Evolutionary conservation across 257 asterid species (phyloP).

Genomic region (Craterostigma plantagineum): DNA sequence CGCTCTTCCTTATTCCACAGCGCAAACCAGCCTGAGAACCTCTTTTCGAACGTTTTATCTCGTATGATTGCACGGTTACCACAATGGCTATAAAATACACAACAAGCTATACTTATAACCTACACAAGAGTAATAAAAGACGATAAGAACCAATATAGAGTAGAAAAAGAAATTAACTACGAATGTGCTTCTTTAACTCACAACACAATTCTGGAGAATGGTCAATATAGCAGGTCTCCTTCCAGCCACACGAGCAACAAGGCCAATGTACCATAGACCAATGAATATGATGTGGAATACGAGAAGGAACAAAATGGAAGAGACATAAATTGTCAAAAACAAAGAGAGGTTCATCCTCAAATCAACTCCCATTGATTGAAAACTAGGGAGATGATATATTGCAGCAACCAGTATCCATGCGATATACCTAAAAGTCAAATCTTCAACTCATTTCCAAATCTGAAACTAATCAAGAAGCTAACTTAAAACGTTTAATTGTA

Average conservation of each 20-base stretch:
- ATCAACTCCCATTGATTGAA: slow-evolving; percentile 98
- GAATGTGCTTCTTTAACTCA: slow-evolving; percentile 29
- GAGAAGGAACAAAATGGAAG: slow-evolving; percentile 83
- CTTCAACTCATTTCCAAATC: slow-evolving; percentile 6
- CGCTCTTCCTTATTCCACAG: slow-evolving; percentile 72
- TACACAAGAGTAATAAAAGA: slow-evolving; percentile 32
- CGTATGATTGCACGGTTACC: slow-evolving; percentile 78
- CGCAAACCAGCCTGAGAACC: slow-evolving; percentile 54
- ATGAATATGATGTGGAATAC: slow-evolving; percentile 77
- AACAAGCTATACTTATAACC: slow-evolving; percentile 99
- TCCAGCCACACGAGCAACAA: slow-evolving; percentile 95
- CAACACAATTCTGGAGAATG: slow-evolving; percentile 85
- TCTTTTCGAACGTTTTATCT: slow-evolving; percentile 49
- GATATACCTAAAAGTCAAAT: slow-evolving; percentile 51
- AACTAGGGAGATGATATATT: slow-evolving; percentile 94
- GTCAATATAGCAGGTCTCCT: slow-evolving; percentile 77
- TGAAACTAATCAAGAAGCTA: slow-evolving; percentile 1
- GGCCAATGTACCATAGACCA: slow-evolving; percentile 91
- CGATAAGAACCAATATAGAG: slow-evolving; percentile 22
- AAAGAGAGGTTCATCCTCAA: slow-evolving; percentile 89
- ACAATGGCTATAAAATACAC: slow-evolving; percentile 99
- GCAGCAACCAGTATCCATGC: slow-evolving; percentile 92
- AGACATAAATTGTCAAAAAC: slow-evolving; percentile 67
- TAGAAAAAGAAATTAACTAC: slow-evolving; percentile 8
- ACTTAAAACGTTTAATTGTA: neutral